Evolutionary conservation across 1,284 basidiomycete species (phyloP).

Genomic region (Retiboletus flavoniger): DNA sequence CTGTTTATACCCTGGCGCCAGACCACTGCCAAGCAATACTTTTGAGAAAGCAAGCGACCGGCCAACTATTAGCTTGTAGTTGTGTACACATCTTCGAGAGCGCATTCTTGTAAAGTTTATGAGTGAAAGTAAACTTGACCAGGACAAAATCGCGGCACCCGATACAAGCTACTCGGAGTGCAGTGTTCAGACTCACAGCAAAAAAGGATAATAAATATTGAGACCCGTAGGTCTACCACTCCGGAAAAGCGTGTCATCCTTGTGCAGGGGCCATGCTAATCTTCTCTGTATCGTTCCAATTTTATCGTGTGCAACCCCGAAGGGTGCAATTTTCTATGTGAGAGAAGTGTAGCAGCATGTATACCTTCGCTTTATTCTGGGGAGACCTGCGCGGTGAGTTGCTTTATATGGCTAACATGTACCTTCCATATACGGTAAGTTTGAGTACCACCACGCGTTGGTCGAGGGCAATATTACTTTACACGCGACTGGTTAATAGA

Average conservation of each 20-base stretch:
- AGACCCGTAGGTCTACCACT: slow-evolving; percentile 36
- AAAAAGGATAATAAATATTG: slow-evolving; percentile 32
- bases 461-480: no score
- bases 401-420: neutral
- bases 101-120: no score
- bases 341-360: neutral
- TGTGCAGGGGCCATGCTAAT: slow-evolving; percentile 36
- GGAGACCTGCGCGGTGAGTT: slow-evolving; percentile 4
- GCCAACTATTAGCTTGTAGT: no score
- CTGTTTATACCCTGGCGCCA: no score
- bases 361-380: slow-evolving; percentile 24
- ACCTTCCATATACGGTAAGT: slow-evolving; percentile 1
- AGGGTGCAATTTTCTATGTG: slow-evolving; percentile 26
- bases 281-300: slow-evolving; percentile 38
- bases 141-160: no score
- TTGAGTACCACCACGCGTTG: no score
- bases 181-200: neutral
- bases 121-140: no score
- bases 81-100: no score
- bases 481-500: no score
- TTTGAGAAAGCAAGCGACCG: no score
- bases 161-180: no score
- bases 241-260: slow-evolving; percentile 36
- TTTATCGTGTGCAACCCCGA: slow-evolving; percentile 39
- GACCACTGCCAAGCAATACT: no score